phyloP scores from a whole-genome alignment of 2,329 filamentous ascomycete genomes.

The Colletotrichum destructivum region DNA sequence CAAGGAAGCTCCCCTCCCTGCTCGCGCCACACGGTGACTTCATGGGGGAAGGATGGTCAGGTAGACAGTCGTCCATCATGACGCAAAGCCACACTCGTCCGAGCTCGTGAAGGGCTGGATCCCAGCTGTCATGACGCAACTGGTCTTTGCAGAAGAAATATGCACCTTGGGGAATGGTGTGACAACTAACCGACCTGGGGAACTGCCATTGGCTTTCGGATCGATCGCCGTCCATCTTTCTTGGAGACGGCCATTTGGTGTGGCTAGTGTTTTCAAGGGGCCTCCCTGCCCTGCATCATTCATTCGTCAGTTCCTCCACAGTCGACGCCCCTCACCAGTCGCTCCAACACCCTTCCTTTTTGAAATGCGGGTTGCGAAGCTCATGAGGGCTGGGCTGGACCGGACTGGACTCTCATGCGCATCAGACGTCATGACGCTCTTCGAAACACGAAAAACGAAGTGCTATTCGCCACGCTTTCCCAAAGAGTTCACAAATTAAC shows the following conservation, averaged over 20 bases:
- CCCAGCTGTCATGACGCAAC: constrained; percentile 43
- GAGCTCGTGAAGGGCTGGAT: constrained; percentile 37
- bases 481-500: constrained; percentile 10
- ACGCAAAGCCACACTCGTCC: constrained; percentile 45
- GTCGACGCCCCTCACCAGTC: constrained; percentile 13
- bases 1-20: constrained; percentile 34
- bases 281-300: constrained; percentile 41
- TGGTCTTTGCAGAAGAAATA: constrained; percentile 29
- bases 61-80: constrained; percentile 39
- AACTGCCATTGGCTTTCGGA: constrained; percentile 48
- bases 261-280: constrained; percentile 39
- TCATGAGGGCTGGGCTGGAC: constrained; percentile 22
- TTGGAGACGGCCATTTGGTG: constrained; percentile 38
- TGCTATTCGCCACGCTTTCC: constrained; percentile 30
- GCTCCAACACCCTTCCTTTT: constrained; percentile 36
- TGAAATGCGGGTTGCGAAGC: constrained; percentile 32
- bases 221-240: constrained; percentile 47
- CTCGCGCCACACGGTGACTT: constrained; percentile 44
- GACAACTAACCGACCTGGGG: constrained; percentile 30
- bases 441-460: constrained; percentile 30
- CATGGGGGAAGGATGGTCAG: constrained; percentile 35
- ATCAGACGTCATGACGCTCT: constrained; percentile 40
- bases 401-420: constrained; percentile 30
- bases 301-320: constrained; percentile 42
- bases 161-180: constrained; percentile 41